These are phyloP conservation scores for Candida sp. DNA, from an alignment of 1,139 yeast genomes.

Conservation along the genomic window DNA sequence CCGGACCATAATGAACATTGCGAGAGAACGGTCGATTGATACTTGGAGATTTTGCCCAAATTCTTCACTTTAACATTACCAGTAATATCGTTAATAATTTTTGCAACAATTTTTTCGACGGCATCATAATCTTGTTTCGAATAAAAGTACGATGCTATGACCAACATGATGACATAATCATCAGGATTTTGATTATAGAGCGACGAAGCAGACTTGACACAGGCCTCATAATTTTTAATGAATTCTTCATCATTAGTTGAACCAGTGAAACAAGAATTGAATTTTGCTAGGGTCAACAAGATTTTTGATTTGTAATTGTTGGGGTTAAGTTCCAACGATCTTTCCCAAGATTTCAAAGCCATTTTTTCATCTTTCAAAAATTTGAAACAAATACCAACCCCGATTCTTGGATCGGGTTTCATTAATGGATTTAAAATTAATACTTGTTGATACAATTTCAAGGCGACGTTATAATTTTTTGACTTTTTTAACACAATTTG, in stretches of 20 bases:
- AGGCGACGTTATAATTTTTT: constrained; percentile 68
- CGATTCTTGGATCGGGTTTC: constrained; percentile 91
- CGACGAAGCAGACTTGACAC: constrained; percentile 33
- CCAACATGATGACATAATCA: constrained; percentile 42
- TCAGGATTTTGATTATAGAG: constrained; percentile 20
- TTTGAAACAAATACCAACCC: constrained; percentile 96
- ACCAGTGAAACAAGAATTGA: constrained; percentile 59
- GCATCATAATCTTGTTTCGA: constrained; percentile 55
- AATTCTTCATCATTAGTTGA: constrained; percentile 63
- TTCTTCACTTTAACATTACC: constrained; percentile 14
- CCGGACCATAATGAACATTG: constrained; percentile 88
- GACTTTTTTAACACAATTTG: constrained; percentile 67
- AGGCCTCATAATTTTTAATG: constrained; percentile 43
- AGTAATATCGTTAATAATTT: constrained; percentile 39
- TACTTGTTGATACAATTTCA: constrained; percentile 81
- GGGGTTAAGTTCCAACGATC: constrained; percentile 69
- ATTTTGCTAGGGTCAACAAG: constrained; percentile 63
- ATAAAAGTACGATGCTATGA: constrained; percentile 52
- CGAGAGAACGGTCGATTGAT: constrained; percentile 47
- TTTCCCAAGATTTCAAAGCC: constrained; percentile 81
- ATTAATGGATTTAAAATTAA: constrained; percentile 72
- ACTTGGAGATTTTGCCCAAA: constrained; percentile 21
- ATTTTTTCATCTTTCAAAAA: constrained; percentile 71
- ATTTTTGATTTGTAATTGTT: constrained; percentile 60
- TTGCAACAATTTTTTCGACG: constrained; percentile 56